phyloP scores from a whole-genome alignment of 2,329 filamentous ascomycete species.

The Fusarium coffeatum region DNA sequence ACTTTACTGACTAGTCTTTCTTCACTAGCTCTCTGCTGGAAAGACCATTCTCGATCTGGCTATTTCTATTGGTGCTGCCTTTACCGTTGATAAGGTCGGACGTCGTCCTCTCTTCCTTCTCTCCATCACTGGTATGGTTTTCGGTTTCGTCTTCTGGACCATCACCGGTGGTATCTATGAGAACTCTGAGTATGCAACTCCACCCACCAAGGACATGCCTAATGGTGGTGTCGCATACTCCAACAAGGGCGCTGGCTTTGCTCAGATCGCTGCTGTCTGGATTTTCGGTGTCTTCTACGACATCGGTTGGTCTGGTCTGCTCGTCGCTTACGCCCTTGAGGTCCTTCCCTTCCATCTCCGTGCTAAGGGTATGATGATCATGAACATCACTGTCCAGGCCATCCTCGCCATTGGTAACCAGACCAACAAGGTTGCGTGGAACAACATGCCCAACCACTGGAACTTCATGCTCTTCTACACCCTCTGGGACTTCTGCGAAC shows the following conservation, averaged over 20 bases:
- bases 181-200: slow-evolving; percentile 49
- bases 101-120: slow-evolving; percentile 65
- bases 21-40: slow-evolving; percentile 58
- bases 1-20: slow-evolving; percentile 5
- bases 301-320: slow-evolving; percentile 68
- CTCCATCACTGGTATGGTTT: slow-evolving; percentile 61
- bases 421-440: slow-evolving; percentile 73
- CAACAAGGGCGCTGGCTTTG: slow-evolving; percentile 61
- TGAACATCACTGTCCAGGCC: slow-evolving; percentile 73
- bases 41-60: slow-evolving; percentile 70
- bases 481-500: slow-evolving; percentile 69
- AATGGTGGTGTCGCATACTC: slow-evolving; percentile 47
- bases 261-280: slow-evolving; percentile 69
- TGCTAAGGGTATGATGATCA: slow-evolving; percentile 70
- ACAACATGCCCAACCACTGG: slow-evolving; percentile 69
- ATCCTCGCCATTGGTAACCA: slow-evolving; percentile 71
- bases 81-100: slow-evolving; percentile 63
- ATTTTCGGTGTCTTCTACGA: slow-evolving; percentile 70
- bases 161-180: slow-evolving; percentile 65
- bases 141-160: slow-evolving; percentile 63
- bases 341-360: slow-evolving; percentile 69
- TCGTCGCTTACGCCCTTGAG: slow-evolving; percentile 69
- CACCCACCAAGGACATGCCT: slow-evolving; percentile 32
- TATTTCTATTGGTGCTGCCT: slow-evolving; percentile 65
- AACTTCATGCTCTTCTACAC: slow-evolving; percentile 76